These are phyloP conservation scores for Eremothecium coryli DNA, from an alignment of 1,139 yeast species.

Conservation along the genomic window DNA sequence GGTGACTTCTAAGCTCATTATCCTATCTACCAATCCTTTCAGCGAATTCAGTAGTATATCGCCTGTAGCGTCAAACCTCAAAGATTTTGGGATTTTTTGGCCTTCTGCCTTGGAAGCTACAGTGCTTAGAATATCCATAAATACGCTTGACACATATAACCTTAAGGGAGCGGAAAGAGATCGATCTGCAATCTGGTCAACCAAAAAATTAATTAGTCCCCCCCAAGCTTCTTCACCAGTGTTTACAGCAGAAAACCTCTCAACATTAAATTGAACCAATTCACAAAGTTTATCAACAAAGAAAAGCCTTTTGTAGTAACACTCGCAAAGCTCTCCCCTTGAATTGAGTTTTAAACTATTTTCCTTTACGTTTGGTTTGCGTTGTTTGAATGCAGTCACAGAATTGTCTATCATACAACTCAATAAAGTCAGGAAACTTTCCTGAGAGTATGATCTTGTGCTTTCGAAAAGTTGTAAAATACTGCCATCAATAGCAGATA, in stretches of 20 bases:
- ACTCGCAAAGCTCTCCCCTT: conserved; percentile 15
- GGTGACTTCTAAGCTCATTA: conserved; percentile 22
- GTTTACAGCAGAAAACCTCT: conserved; percentile 37
- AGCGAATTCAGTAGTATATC: conserved; percentile 17
- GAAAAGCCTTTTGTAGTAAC: conserved; percentile 33
- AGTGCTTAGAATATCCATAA: conserved; percentile 41
- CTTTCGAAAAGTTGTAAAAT: conserved; percentile 54
- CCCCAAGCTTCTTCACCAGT: conserved; percentile 38
- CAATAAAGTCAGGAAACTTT: conserved; percentile 42
- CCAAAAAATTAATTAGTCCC: conserved; percentile 38
- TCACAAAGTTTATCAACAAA: conserved; percentile 35
- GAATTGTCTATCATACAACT: conserved; percentile 37
- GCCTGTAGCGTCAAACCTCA: conserved; percentile 17
- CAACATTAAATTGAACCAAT: conserved; percentile 42
- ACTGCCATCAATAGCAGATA: conserved; percentile 45
- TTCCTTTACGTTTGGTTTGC: conserved; percentile 4
- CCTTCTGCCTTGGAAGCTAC: conserved; percentile 39
- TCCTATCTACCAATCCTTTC: conserved; percentile 15
- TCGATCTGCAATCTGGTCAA: conserved; percentile 37
- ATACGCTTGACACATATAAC: conserved; percentile 39
- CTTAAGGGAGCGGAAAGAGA: conserved; percentile 34
- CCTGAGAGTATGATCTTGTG: conserved; percentile 43
- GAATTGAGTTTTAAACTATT: conserved; percentile 13
- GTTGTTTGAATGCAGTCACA: neutral
- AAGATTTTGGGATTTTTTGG: conserved; percentile 10